Conservation (phyloP, 2,329 filamentous ascomycete species). For the Diaporthe ampelina region DNA sequence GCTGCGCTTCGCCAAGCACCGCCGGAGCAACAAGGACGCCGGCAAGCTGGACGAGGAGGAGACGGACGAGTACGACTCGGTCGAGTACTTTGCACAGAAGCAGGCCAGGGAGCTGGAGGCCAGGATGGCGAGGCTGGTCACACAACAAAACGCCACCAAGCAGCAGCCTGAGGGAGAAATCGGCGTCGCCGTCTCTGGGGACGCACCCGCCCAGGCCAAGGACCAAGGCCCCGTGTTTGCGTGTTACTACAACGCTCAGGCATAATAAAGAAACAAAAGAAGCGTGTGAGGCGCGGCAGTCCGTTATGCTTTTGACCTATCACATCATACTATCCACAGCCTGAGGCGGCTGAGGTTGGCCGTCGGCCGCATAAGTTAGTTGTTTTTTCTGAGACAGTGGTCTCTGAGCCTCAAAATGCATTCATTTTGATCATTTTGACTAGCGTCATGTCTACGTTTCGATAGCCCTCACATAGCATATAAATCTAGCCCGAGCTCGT, state of each 20-base stretch:
- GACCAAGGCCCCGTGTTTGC: slow-evolving; percentile 36
- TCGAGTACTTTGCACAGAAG: slow-evolving; percentile 45
- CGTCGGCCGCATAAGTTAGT: slow-evolving; percentile 2
- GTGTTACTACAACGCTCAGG: slow-evolving; percentile 35
- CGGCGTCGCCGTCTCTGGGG: slow-evolving; percentile 16
- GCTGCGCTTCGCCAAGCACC: slow-evolving; percentile 55
- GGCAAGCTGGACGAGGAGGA: slow-evolving; percentile 53
- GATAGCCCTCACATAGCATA: neutral
- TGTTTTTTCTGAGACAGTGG: slow-evolving; percentile 17
- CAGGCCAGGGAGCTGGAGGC: slow-evolving; percentile 3
- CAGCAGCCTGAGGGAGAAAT: slow-evolving; percentile 10
- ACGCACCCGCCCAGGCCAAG: neutral
- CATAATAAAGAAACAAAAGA: neutral
- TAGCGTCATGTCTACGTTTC: neutral
- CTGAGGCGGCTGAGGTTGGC: neutral
- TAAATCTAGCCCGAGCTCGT: neutral
- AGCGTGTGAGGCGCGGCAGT: neutral
- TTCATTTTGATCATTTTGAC: neutral
- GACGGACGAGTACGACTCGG: slow-evolving; percentile 52
- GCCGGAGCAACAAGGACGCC: slow-evolving; percentile 44
- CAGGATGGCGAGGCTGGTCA: neutral
- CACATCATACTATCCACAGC: neutral
- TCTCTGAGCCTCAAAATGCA: neutral
- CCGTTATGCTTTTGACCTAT: neutral
- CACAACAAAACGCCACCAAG: neutral